A percentile compares a stretch with the other conserved stretches of the same genome.
These are phyloP conservation scores for Blepharisma japonicum DNA, from an alignment of 73 alveolate species.

Conservation along the genomic window DNA sequence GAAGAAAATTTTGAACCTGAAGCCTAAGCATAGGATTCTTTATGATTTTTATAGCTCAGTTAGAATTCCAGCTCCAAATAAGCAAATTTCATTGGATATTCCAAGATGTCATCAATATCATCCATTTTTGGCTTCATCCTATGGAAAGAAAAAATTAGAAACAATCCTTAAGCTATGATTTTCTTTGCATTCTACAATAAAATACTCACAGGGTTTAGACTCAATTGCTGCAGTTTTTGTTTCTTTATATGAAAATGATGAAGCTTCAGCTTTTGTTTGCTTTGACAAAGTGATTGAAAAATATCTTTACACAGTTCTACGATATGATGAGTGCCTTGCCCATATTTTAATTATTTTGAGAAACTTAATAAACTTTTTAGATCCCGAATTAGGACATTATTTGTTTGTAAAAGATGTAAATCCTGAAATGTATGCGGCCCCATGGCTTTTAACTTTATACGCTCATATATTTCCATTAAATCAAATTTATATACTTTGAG, in stretches of 20 bases:
- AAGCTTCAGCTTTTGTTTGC: slow-evolving; percentile 12
- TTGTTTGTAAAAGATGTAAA: neutral
- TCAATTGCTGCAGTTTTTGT: slow-evolving; percentile 21
- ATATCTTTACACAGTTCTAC: neutral
- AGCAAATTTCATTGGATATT: slow-evolving; percentile 22
- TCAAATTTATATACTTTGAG: neutral
- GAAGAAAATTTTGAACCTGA: neutral
- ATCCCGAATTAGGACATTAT: neutral
- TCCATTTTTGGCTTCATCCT: neutral
- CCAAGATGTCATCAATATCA: slow-evolving; percentile 17
- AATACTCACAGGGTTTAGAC: slow-evolving; percentile 16
- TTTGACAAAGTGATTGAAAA: neutral
- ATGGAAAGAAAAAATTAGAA: slow-evolving; percentile 4
- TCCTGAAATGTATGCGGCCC: slow-evolving; percentile 28
- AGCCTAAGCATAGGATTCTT: neutral
- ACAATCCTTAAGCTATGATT: slow-evolving; percentile 3
- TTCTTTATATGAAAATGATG: slow-evolving; percentile 16
- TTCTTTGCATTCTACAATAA: neutral
- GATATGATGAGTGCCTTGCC: slow-evolving; percentile 1
- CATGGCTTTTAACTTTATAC: slow-evolving; percentile 23
- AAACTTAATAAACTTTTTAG: neutral
- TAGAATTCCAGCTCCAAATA: neutral
- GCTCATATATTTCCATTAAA: slow-evolving; percentile 2
- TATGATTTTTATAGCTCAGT: neutral
- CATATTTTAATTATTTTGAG: neutral